Conservation (phyloP, 2,329 filamentous ascomycete genomes). For the Sporothrix variecibatus region DNA sequence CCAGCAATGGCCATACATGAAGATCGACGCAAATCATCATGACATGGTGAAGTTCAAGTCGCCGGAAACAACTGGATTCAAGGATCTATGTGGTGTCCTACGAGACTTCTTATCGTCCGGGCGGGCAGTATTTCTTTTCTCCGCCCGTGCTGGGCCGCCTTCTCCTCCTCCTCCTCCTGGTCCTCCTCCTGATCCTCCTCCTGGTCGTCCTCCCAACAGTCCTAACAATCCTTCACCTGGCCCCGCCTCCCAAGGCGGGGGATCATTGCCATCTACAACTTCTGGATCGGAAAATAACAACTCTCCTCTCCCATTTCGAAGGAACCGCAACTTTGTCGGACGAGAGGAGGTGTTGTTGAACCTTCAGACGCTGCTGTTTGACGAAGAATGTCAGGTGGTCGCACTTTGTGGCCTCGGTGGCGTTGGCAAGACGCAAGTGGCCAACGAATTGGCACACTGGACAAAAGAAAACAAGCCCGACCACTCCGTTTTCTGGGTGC, state of each 20-base stretch:
- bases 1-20: neutral
- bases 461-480: constrained; percentile 38
- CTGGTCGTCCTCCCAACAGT: too few relatives aligned
- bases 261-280: too few relatives aligned
- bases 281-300: too few relatives aligned
- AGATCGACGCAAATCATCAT: constrained; percentile 12
- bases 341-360: neutral
- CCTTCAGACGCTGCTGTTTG: constrained; percentile 14
- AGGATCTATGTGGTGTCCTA: neutral
- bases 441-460: constrained; percentile 44
- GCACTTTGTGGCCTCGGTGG: constrained; percentile 41
- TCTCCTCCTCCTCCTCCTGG: neutral
- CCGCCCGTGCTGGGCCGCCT: neutral
- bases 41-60: constrained; percentile 15
- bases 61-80: neutral
- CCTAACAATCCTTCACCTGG: too few relatives aligned
- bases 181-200: too few relatives aligned
- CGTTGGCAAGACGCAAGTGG: constrained; percentile 46
- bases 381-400: neutral
- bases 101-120: neutral
- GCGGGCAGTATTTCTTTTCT: neutral
- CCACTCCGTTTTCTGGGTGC: constrained; percentile 49
- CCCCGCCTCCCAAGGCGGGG: neutral
- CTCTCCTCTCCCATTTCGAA: neutral
- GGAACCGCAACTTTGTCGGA: constrained; percentile 21